Conservation (phyloP, 1,284 basidiomycete species). For the Amylostereum areolatum region DNA sequence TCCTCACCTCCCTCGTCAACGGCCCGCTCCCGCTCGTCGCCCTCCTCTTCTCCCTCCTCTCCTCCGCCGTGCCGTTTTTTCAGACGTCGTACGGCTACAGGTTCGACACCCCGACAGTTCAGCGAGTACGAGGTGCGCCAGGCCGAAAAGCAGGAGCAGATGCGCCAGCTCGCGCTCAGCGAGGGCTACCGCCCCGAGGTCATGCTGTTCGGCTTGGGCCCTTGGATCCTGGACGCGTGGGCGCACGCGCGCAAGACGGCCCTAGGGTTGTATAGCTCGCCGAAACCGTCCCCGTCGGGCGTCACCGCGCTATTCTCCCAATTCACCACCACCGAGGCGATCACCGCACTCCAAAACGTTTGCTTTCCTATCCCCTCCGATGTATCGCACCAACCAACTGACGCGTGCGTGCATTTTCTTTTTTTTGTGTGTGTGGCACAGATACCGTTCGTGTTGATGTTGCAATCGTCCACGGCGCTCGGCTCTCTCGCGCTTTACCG, state of each 20-base stretch:
- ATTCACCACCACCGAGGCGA: slow-evolving; percentile 55
- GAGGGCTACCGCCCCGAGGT: slow-evolving; percentile 70
- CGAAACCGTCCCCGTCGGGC: slow-evolving; percentile 16
- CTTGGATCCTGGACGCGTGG: slow-evolving; percentile 78
- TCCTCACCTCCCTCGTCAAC: slow-evolving; percentile 63
- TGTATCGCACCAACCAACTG: too few relatives aligned
- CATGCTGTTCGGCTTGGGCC: slow-evolving; percentile 71
- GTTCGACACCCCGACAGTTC: slow-evolving; percentile 30
- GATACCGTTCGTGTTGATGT: slow-evolving; percentile 66
- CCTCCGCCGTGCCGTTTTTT: slow-evolving; percentile 45
- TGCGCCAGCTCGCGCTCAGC: slow-evolving; percentile 66
- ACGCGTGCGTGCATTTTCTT: not conserved
- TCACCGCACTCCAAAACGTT: slow-evolving; percentile 65
- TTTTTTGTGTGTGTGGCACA: slow-evolving; percentile 21
- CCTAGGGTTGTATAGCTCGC: slow-evolving; percentile 44
- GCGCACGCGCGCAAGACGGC: slow-evolving; percentile 52
- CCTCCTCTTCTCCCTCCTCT: slow-evolving; percentile 30
- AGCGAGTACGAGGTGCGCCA: slow-evolving; percentile 45
- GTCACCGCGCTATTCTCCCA: slow-evolving; percentile 37
- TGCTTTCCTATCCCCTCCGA: slow-evolving; percentile 17
- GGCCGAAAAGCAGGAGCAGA: slow-evolving; percentile 62
- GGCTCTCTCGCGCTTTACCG: slow-evolving; percentile 76
- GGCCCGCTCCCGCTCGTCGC: slow-evolving; percentile 55
- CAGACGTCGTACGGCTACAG: slow-evolving; percentile 40
- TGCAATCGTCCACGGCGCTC: slow-evolving; percentile 67